phyloP scores from a whole-genome alignment of 2,329 filamentous ascomycete species.

The Beauveria scarabaeidicola region DNA sequence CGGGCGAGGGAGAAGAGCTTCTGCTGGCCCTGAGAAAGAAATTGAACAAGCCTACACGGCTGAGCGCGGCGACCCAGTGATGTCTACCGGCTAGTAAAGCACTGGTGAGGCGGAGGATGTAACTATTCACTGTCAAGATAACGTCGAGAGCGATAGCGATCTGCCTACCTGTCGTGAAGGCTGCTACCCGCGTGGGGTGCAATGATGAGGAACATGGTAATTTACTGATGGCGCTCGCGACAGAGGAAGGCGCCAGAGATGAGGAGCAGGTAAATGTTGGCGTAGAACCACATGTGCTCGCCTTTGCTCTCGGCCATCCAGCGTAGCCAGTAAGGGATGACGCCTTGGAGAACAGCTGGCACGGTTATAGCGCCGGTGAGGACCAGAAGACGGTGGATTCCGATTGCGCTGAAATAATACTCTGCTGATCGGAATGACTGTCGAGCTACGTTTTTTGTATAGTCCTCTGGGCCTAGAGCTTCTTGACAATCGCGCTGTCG shows the following conservation, averaged over 20 bases:
- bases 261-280: too few relatives aligned
- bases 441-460: not conserved
- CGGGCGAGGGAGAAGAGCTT: not conserved
- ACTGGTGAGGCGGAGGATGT: not conserved
- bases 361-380: not conserved
- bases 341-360: not conserved
- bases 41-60: not conserved
- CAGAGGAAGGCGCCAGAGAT: too few relatives aligned
- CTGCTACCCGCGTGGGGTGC: too few relatives aligned
- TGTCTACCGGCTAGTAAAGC: slow-evolving; percentile 16
- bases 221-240: too few relatives aligned
- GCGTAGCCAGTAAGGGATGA: not conserved
- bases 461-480: slow-evolving; percentile 8
- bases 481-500: not conserved
- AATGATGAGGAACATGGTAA: too few relatives aligned
- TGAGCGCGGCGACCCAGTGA: slow-evolving; percentile 13
- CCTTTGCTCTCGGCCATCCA: too few relatives aligned
- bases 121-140: not conserved
- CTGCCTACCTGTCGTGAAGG: not conserved
- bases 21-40: not conserved
- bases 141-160: not conserved
- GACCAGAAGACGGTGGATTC: not conserved
- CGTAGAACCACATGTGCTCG: too few relatives aligned
- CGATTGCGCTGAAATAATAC: not conserved
- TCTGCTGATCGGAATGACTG: not conserved